These are phyloP conservation scores for Rhodomyrtus psidioides DNA, from an alignment of 441 rosid species.

Conservation along the genomic window DNA sequence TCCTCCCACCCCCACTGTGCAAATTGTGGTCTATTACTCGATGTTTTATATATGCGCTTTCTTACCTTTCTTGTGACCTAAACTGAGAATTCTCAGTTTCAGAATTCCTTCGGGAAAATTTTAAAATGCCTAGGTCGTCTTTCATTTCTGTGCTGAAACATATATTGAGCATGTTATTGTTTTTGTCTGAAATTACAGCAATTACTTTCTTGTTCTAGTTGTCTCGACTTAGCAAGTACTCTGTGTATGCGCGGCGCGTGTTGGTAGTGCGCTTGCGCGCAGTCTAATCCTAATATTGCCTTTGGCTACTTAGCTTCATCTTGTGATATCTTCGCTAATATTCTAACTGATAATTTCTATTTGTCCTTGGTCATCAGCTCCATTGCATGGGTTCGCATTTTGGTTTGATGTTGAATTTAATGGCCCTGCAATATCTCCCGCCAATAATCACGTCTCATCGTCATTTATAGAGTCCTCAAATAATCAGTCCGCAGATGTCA, in stretches of 20 bases:
- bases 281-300: not conserved
- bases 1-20: not conserved
- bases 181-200: not conserved
- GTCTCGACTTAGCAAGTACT: not conserved
- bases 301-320: not conserved
- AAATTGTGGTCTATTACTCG: not conserved
- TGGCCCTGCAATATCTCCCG: slow-evolving; percentile 37
- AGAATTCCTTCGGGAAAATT: not conserved
- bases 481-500: slow-evolving; percentile 36
- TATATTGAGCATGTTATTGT: not conserved
- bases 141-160: not conserved
- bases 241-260: not conserved
- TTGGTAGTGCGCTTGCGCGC: not conserved
- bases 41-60: not conserved
- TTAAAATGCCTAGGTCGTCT: not conserved
- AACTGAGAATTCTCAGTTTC: not conserved
- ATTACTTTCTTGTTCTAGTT: not conserved
- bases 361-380: slow-evolving; percentile 46
- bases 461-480: slow-evolving; percentile 22
- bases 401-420: slow-evolving; percentile 95
- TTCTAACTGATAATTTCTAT: not conserved
- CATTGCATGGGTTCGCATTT: slow-evolving; percentile 95
- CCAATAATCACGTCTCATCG: slow-evolving; percentile 18
- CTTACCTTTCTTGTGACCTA: not conserved
- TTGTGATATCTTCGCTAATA: not conserved